Percentiles rank a stretch among this genome's conserved stretches.
Conservation (phyloP, 2,329 filamentous ascomycete species). For the Xylaria sp. region DNA sequence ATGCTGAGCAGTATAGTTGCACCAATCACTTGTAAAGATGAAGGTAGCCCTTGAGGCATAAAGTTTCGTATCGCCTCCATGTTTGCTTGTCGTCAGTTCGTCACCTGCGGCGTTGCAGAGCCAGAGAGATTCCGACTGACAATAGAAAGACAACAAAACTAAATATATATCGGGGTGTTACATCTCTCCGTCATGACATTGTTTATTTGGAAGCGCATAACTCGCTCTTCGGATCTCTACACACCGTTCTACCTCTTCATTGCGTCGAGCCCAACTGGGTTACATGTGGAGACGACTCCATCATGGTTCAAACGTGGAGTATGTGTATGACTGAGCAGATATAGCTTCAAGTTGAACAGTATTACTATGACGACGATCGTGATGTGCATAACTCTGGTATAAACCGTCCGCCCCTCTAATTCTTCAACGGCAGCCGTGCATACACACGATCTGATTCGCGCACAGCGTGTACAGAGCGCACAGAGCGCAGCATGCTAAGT, state of each 20-base stretch:
- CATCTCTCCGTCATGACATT: neutral
- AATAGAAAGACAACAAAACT: neutral
- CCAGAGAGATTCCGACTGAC: neutral
- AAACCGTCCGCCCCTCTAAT: constrained; percentile 2
- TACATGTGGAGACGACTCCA: constrained; percentile 8
- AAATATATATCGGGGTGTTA: constrained; percentile 13
- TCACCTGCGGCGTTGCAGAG: neutral
- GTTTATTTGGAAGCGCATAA: constrained; percentile 28
- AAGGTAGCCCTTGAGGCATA: constrained; percentile 47
- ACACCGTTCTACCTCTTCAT: constrained; percentile 28
- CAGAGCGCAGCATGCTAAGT: neutral
- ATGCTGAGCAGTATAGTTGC: constrained; percentile 46
- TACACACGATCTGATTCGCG: constrained; percentile 7
- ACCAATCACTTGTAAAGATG: constrained; percentile 46
- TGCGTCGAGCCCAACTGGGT: constrained; percentile 15
- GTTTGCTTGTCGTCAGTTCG: neutral
- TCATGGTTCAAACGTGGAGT: neutral
- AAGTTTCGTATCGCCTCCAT: constrained; percentile 46
- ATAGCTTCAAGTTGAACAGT: constrained; percentile 1
- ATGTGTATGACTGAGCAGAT: neutral
- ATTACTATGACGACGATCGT: neutral
- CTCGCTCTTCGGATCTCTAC: constrained; percentile 10
- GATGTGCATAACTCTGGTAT: constrained; percentile 20
- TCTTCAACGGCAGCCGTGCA: neutral
- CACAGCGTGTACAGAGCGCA: too few relatives aligned